Conservation (phyloP, 2,329 filamentous ascomycete species). For the Aureobasidium uvarum region DNA sequence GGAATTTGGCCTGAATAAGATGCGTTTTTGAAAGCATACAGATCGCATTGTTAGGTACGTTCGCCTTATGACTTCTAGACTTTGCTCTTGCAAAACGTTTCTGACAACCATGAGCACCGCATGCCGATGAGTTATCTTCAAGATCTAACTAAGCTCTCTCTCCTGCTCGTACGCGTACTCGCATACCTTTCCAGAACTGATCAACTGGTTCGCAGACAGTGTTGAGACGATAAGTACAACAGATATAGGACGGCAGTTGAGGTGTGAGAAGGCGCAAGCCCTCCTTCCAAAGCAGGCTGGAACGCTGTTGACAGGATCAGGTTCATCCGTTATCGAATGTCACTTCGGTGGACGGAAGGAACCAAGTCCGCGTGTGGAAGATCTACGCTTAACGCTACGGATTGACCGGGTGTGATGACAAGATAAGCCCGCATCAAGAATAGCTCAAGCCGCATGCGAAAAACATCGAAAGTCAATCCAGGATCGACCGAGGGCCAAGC, state of each 20-base stretch:
- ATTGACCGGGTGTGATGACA: constrained; percentile 10
- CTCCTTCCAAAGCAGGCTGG: constrained; percentile 3
- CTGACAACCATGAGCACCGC: background rate
- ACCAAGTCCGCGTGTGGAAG: background rate
- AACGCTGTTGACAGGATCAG: constrained; percentile 2
- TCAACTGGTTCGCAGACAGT: background rate
- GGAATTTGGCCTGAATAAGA: background rate
- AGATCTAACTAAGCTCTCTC: too few relatives aligned
- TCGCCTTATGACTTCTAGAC: background rate
- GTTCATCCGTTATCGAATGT: constrained; percentile 4
- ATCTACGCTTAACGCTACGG: constrained; percentile 1
- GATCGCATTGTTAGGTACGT: background rate
- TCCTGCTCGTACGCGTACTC: background rate
- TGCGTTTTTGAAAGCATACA: background rate
- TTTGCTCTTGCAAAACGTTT: background rate
- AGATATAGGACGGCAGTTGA: constrained; percentile 6
- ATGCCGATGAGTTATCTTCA: background rate
- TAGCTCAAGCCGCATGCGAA: constrained; percentile 14
- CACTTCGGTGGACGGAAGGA: background rate
- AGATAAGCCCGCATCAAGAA: constrained; percentile 11
- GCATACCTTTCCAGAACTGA: background rate
- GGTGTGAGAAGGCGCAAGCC: background rate
- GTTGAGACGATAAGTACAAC: background rate
- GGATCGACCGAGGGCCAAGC: constrained; percentile 1
- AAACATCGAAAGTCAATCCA: constrained; percentile 19